Conservation (phyloP, 805 yeast species). For the Wickerhamomyces bovis region DNA sequence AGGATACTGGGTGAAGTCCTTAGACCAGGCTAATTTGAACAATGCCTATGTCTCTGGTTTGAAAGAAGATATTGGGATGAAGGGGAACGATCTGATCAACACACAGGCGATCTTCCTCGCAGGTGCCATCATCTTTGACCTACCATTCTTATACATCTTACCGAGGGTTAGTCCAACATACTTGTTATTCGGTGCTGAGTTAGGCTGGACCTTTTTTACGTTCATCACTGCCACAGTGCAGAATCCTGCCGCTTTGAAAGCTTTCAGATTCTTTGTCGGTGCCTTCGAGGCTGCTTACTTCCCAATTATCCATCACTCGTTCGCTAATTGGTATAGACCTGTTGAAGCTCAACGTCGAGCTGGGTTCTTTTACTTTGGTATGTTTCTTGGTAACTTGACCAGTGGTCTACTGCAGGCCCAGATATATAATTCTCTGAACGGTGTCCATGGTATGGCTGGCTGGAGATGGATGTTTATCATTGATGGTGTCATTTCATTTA, state of each 20-base stretch:
- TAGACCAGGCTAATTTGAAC: conserved; percentile 54
- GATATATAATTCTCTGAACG: conserved; percentile 34
- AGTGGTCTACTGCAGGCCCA: conserved; percentile 57
- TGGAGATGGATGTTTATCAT: conserved; percentile 69
- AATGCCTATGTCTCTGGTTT: conserved; percentile 65
- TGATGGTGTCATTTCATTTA: conserved; percentile 50
- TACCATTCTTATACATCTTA: conserved; percentile 59
- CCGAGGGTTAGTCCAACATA: conserved; percentile 48
- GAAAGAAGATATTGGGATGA: conserved; percentile 50
- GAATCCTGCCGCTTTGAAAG: conserved; percentile 46
- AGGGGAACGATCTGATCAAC: conserved; percentile 58
- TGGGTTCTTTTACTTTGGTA: conserved; percentile 54
- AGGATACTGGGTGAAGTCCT: conserved; percentile 62
- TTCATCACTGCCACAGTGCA: not conserved
- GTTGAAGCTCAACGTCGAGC: conserved; percentile 55
- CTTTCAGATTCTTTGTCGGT: conserved; percentile 59
- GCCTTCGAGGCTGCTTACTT: conserved; percentile 61
- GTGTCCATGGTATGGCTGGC: conserved; percentile 40
- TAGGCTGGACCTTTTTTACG: conserved; percentile 27
- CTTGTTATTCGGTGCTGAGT: conserved; percentile 40
- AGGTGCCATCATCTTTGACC: conserved; percentile 56
- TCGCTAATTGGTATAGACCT: conserved; percentile 53
- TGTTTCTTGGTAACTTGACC: conserved; percentile 53
- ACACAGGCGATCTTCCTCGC: conserved; percentile 54
- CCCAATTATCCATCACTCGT: conserved; percentile 54